Conservation (phyloP, 164 flowering plant genomes). For the Piper longum region DNA sequence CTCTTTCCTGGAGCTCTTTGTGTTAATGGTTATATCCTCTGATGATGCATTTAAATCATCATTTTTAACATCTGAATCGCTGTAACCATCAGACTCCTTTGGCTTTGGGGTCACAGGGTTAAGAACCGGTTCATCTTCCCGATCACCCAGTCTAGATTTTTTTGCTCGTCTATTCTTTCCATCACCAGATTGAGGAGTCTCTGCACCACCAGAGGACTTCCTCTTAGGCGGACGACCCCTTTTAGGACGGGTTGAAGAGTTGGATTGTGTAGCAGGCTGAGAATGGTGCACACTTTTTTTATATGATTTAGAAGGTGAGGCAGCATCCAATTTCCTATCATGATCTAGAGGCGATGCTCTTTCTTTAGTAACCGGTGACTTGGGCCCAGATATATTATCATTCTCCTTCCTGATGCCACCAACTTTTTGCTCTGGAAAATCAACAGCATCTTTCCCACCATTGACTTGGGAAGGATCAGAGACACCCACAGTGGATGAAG, state of each 20-base stretch:
- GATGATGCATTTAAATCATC: background rate
- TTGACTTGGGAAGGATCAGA: conserved; percentile 21
- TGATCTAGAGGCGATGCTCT: conserved; percentile 17
- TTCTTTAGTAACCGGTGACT: conserved; percentile 21
- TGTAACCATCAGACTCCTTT: conserved; percentile 18
- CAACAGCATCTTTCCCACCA: conserved; percentile 20
- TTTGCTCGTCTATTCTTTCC: conserved; percentile 7
- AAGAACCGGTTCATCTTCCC: conserved; percentile 11
- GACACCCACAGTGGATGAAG: conserved; percentile 15
- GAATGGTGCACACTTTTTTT: conserved; percentile 17
- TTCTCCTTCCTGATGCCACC: conserved; percentile 1
- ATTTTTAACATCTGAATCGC: conserved; percentile 25
- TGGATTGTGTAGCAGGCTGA: conserved; percentile 13
- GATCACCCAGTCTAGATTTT: conserved; percentile 7
- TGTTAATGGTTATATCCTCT: background rate
- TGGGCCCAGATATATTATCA: conserved; percentile 11
- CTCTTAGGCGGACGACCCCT: conserved; percentile 17
- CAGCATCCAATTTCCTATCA: conserved; percentile 13
- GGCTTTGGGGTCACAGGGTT: conserved; percentile 17
- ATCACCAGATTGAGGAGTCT: conserved; percentile 7
- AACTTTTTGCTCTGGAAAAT: conserved; percentile 24
- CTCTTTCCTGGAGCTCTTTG: conserved; percentile 2
- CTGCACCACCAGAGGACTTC: conserved; percentile 14
- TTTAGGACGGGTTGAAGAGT: conserved; percentile 20
- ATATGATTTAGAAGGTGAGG: conserved; percentile 17